Percentiles rank a stretch among this genome's conserved stretches.
Evolutionary conservation across 345 rosid genomes (phyloP).

Genomic region (Melaleuca alternifolia): DNA sequence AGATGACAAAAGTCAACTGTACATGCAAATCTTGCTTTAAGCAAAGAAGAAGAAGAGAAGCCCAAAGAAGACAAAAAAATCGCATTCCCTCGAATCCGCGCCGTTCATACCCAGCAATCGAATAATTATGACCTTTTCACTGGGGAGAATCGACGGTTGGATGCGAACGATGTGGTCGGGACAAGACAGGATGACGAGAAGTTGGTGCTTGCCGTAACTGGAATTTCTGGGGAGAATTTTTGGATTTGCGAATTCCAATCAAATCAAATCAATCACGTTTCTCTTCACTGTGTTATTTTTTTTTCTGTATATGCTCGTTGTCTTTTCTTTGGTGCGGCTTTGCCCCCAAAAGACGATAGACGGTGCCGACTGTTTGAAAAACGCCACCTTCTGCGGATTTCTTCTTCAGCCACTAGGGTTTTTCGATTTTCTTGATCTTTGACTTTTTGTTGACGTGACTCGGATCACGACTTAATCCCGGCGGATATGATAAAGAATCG

Average conservation of each 20-base stretch:
- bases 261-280: neutral
- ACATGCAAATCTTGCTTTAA: neutral
- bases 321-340: neutral
- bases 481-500: neutral
- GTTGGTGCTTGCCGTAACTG: neutral
- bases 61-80: neutral
- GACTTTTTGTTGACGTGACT: neutral
- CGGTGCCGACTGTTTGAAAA: neutral
- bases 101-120: neutral
- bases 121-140: neutral
- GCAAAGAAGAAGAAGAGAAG: neutral
- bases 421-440: neutral
- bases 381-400: neutral
- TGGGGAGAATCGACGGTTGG: neutral
- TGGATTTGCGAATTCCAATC: neutral
- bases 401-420: neutral
- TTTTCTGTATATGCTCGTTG: neutral
- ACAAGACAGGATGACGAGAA: neutral
- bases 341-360: neutral
- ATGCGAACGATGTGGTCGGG: neutral
- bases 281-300: neutral
- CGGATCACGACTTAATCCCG: neutral
- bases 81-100: neutral
- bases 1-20: neutral
- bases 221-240: neutral